phyloP scores from a whole-genome alignment of 1,284 basidiomycete genomes.

The Heterobasidion irregulare region DNA sequence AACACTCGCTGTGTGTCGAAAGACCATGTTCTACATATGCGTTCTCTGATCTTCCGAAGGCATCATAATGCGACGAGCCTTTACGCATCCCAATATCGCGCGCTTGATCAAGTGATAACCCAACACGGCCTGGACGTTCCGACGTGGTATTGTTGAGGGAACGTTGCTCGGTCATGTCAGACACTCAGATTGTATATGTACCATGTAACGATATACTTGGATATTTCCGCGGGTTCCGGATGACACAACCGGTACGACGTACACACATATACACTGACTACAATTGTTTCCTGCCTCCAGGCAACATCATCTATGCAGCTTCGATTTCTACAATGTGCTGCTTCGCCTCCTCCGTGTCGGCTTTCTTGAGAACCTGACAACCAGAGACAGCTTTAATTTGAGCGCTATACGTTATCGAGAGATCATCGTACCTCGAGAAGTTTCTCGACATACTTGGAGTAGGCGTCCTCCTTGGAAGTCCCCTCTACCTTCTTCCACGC shows the following conservation, averaged over 20 bases:
- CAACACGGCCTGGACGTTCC: too few relatives aligned
- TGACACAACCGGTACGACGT: neutral
- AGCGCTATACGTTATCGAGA: neutral
- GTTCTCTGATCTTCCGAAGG: too few relatives aligned
- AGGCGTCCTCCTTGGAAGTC: conserved; percentile 62
- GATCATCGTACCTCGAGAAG: conserved; percentile 54
- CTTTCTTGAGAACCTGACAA: conserved; percentile 45
- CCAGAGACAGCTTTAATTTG: neutral
- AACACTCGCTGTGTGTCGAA: too few relatives aligned
- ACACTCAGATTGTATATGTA: too few relatives aligned
- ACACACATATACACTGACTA: neutral
- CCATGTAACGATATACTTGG: too few relatives aligned
- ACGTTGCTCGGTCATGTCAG: too few relatives aligned
- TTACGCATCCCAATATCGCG: too few relatives aligned
- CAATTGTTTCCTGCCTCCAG: neutral
- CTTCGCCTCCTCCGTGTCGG: conserved; percentile 47
- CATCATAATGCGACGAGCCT: too few relatives aligned
- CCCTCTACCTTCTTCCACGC: conserved; percentile 83
- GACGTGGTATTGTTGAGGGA: too few relatives aligned
- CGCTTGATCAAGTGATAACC: too few relatives aligned
- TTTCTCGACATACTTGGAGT: conserved; percentile 64
- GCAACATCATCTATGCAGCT: conserved; percentile 26
- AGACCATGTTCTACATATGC: too few relatives aligned
- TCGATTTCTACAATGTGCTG: conserved; percentile 54
- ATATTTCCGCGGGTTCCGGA: neutral